These are phyloP conservation scores for Tubosaeta sp. DNA, from an alignment of 768 basidiomycete species.

Conservation along the genomic window DNA sequence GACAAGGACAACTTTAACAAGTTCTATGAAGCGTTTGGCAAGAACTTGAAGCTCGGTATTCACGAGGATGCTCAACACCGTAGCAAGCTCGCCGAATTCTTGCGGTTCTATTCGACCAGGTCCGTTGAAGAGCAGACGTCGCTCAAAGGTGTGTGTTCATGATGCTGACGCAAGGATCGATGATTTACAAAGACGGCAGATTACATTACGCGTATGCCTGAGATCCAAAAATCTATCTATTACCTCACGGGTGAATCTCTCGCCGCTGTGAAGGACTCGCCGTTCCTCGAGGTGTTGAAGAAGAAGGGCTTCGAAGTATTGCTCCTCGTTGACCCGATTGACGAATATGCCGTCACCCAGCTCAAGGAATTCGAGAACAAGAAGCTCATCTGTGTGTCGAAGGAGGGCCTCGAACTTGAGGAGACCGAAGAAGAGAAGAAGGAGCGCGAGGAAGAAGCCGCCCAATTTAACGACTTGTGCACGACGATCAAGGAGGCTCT, in stretches of 20 bases:
- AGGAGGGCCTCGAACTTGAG: constrained; percentile 98
- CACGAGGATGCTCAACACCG: constrained; percentile 99
- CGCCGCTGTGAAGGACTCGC: constrained; percentile 84
- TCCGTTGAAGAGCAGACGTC: constrained; percentile 85
- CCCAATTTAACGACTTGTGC: constrained; percentile 85
- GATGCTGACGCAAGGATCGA: not conserved
- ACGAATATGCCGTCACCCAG: constrained; percentile 97
- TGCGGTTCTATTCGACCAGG: constrained; percentile 98
- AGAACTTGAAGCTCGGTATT: constrained; percentile 99
- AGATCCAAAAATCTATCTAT: constrained; percentile 98
- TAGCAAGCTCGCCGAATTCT: constrained; percentile 98
- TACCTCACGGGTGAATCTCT: constrained; percentile 99
- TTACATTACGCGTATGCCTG: constrained; percentile 99
- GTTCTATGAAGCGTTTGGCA: constrained; percentile 98
- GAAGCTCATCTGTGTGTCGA: constrained; percentile 96
- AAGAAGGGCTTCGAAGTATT: constrained; percentile 99
- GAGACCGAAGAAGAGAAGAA: constrained; percentile 99
- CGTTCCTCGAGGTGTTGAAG: constrained; percentile 99
- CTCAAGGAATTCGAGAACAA: constrained; percentile 99
- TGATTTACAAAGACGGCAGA: constrained; percentile 41
- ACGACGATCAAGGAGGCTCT: constrained; percentile 96
- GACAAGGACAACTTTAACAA: constrained; percentile 98
- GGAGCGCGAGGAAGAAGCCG: constrained; percentile 77
- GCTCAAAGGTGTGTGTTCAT: constrained; percentile 69
- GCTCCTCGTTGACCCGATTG: constrained; percentile 96